phyloP scores from a whole-genome alignment of 768 basidiomycete species.

The Tricholoma terreum region DNA sequence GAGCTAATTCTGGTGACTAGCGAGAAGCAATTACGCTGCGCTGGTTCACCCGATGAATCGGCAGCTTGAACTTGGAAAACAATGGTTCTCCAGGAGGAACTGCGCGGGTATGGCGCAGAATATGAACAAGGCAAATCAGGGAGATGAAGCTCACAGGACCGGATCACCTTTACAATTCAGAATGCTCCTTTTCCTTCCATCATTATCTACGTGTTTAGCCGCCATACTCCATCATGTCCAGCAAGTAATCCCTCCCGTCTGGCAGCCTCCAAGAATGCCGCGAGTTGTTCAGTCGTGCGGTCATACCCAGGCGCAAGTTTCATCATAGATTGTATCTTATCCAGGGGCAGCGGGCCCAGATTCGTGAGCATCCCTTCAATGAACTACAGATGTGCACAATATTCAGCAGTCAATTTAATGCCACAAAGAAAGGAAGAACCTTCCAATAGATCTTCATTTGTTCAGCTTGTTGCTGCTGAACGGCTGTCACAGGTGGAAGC shows the following conservation, averaged over 20 bases:
- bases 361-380: conserved; percentile 93
- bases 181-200: background rate
- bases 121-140: background rate
- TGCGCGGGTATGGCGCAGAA: too few species aligned
- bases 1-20: too few species aligned
- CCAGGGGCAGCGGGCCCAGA: conserved; percentile 68
- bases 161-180: background rate
- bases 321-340: conserved; percentile 88
- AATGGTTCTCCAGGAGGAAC: too few species aligned
- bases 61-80: too few species aligned
- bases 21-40: too few species aligned
- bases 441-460: conserved; percentile 91
- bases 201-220: conserved; percentile 22
- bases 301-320: conserved; percentile 83
- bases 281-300: conserved; percentile 74
- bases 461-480: conserved; percentile 76
- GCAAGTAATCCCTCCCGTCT: conserved; percentile 73
- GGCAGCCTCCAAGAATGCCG: conserved; percentile 76
- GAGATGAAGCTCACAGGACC: background rate
- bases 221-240: conserved; percentile 72
- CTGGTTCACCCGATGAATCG: too few species aligned
- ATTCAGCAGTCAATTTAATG: background rate
- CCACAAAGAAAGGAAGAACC: conserved; percentile 37
- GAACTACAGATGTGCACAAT: conserved; percentile 45
- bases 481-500: conserved; percentile 45